phyloP scores from a whole-genome alignment of 352 stramenopile genomes.

The Phytophthora parvispora region DNA sequence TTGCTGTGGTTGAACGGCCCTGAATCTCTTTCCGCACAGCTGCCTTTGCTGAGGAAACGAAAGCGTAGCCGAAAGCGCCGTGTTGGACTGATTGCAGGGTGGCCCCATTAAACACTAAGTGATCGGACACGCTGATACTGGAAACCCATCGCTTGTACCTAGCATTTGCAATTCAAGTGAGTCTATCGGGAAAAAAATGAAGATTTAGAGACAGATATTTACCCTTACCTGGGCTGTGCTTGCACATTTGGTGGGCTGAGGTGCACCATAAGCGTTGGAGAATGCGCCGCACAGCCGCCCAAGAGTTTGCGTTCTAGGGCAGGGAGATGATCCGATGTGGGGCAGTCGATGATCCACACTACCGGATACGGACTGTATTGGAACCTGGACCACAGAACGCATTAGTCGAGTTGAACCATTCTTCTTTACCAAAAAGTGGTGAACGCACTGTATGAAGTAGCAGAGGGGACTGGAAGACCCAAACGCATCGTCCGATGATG shows the following conservation, averaged over 20 bases:
- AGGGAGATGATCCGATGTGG: constrained; percentile 31
- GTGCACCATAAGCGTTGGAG: constrained; percentile 63
- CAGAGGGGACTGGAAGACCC: constrained; percentile 16
- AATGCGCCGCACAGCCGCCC: constrained; percentile 40
- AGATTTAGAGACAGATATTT: neutral
- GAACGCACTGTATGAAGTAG: constrained; percentile 38
- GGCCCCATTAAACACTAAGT: constrained; percentile 62
- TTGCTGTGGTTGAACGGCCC: neutral
- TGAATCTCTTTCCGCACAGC: constrained; percentile 14
- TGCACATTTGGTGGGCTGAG: constrained; percentile 50
- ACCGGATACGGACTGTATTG: constrained; percentile 42
- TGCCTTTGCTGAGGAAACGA: constrained; percentile 50
- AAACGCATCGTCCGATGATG: neutral
- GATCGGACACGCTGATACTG: constrained; percentile 33
- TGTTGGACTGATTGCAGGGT: constrained; percentile 37
- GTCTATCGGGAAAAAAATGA: neutral
- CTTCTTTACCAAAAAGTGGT: neutral
- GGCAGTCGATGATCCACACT: constrained; percentile 74
- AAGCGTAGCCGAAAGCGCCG: constrained; percentile 67
- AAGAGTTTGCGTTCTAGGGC: constrained; percentile 34
- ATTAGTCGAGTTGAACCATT: neutral
- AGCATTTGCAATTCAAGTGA: too few relatives aligned
- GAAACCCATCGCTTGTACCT: constrained; percentile 52
- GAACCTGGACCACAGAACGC: constrained; percentile 10
- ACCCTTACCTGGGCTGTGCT: constrained; percentile 29